Percentiles rank a stretch among this genome's conserved stretches.
Conservation (phyloP, 805 yeast species). For the Kluyveromyces wickerhamii region DNA sequence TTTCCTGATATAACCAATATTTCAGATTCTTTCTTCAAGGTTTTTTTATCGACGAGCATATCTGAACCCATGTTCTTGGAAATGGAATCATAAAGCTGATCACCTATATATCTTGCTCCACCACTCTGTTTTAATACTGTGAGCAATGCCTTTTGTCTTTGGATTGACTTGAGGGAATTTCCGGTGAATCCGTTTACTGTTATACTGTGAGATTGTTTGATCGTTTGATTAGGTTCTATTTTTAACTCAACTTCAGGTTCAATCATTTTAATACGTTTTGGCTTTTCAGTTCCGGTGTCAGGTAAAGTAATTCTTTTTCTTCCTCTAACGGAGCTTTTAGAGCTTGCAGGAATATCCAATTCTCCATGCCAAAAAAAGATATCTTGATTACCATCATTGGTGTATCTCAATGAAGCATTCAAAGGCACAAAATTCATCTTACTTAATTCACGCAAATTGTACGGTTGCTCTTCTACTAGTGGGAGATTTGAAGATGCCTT, state of each 20-base stretch:
- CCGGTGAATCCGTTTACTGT: constrained; percentile 30
- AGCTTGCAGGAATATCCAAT: constrained; percentile 14
- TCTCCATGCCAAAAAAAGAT: constrained; percentile 30
- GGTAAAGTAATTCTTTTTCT: constrained; percentile 8
- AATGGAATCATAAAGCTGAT: constrained; percentile 33
- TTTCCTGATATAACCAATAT: constrained; percentile 19
- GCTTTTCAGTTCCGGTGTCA: background rate
- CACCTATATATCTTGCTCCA: constrained; percentile 41
- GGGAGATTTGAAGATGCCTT: too few species aligned
- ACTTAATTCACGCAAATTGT: constrained; percentile 17
- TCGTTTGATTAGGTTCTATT: background rate
- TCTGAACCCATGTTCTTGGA: constrained; percentile 36
- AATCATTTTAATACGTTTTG: background rate
- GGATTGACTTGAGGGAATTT: constrained; percentile 36
- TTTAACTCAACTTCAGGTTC: background rate
- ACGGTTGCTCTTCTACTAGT: constrained; percentile 6
- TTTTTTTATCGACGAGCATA: constrained; percentile 43
- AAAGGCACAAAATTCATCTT: constrained; percentile 21
- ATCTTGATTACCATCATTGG: constrained; percentile 12
- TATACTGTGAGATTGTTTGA: background rate
- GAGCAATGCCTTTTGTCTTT: constrained; percentile 38
- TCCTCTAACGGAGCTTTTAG: constrained; percentile 10
- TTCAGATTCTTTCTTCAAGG: constrained; percentile 39
- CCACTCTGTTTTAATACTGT: constrained; percentile 35
- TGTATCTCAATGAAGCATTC: constrained; percentile 23